These are phyloP conservation scores for Phaeodactylum tricornutum DNA, from an alignment of 108 stramenopile species.

Conservation along the genomic window DNA sequence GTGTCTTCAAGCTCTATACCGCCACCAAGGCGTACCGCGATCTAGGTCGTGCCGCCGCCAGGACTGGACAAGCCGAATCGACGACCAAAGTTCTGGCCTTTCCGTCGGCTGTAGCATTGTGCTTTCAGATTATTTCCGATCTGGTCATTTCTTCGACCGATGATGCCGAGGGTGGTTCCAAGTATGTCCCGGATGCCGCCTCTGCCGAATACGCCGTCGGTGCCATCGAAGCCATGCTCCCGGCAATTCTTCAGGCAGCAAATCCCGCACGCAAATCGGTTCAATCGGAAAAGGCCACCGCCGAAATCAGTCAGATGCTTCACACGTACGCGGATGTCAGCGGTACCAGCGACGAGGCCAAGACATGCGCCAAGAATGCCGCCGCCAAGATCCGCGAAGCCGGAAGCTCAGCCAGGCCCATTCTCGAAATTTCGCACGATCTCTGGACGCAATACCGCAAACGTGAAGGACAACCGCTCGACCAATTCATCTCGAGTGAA, in stretches of 20 bases:
- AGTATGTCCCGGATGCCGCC: constrained; percentile 85
- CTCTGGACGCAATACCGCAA: constrained; percentile 89
- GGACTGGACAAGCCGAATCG: constrained; percentile 34
- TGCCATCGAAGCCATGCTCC: constrained; percentile 75
- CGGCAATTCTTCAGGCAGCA: constrained; percentile 72
- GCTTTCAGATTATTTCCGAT: constrained; percentile 81
- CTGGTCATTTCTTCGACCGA: constrained; percentile 83
- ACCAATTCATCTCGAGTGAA: constrained; percentile 78
- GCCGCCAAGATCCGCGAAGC: constrained; percentile 67
- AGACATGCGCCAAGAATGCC: constrained; percentile 50
- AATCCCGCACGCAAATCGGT: constrained; percentile 76
- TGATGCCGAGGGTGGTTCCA: constrained; percentile 84
- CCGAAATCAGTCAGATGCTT: constrained; percentile 77
- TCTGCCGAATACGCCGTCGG: constrained; percentile 74
- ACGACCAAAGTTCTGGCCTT: constrained; percentile 80
- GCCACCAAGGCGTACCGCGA: constrained; percentile 85
- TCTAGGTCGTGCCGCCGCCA: constrained; percentile 52
- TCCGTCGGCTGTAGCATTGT: constrained; percentile 74
- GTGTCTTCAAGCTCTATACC: constrained; percentile 90
- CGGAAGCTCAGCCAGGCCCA: constrained; percentile 55
- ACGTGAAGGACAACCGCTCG: constrained; percentile 84
- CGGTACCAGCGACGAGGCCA: constrained; percentile 72
- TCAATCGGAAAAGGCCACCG: constrained; percentile 76
- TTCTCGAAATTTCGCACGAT: constrained; percentile 80
- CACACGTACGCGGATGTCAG: constrained; percentile 66